These are phyloP conservation scores for Jatropha multifida DNA, from an alignment of 441 rosid species.

Conservation along the genomic window DNA sequence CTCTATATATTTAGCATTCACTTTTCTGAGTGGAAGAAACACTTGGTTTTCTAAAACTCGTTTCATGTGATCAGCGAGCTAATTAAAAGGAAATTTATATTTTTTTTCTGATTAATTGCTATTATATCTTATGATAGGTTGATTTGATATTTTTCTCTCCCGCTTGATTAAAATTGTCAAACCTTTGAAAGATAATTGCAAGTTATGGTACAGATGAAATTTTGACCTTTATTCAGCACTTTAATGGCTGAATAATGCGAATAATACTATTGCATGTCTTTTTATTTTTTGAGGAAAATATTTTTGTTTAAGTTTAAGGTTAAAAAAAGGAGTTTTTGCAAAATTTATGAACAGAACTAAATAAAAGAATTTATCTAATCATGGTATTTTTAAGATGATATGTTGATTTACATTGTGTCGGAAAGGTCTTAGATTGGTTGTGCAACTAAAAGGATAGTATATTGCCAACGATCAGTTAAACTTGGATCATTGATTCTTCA, in stretches of 20 bases:
- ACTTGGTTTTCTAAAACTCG: not conserved
- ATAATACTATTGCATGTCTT: too few relatives aligned
- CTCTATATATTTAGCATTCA: not conserved
- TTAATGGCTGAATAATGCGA: not conserved
- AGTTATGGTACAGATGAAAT: not conserved
- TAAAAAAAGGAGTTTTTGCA: too few relatives aligned
- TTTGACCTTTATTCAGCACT: not conserved
- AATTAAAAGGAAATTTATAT: not conserved
- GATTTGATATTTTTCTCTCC: not conserved
- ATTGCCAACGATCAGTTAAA: too few relatives aligned
- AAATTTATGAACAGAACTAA: too few relatives aligned
- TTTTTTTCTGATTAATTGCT: not conserved
- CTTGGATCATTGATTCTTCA: not conserved
- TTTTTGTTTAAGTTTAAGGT: too few relatives aligned
- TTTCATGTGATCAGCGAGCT: conserved; percentile 5
- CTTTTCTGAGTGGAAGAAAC: conserved; percentile 10
- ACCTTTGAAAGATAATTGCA: not conserved
- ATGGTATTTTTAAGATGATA: too few relatives aligned
- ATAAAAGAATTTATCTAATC: too few relatives aligned
- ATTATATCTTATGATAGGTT: not conserved
- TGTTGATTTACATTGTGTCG: too few relatives aligned
- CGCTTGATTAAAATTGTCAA: not conserved
- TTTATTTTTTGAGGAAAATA: too few relatives aligned
- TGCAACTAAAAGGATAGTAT: too few relatives aligned
- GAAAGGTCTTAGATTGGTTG: too few relatives aligned